Evolutionary conservation across 140 eudicot genomes (phyloP).

Genomic region (Oenanthe javanica): DNA sequence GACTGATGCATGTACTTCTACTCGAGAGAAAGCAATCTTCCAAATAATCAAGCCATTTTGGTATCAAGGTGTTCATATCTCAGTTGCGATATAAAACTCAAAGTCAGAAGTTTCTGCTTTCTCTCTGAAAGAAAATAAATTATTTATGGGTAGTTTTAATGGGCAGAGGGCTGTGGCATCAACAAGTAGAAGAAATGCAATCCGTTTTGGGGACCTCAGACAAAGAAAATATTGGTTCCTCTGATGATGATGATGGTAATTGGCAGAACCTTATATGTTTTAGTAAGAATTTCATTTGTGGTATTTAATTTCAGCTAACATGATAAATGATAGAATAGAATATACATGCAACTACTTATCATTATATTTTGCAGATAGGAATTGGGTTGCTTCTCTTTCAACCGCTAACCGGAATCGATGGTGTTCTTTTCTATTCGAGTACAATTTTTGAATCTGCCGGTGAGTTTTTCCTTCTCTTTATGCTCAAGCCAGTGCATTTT

Average conservation of each 20-base stretch:
- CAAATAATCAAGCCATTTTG: neutral
- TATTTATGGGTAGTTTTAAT: neutral
- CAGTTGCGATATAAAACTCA: neutral
- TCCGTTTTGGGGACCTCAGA: slow-evolving; percentile 67
- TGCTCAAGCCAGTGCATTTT: neutral
- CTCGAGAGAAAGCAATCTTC: neutral
- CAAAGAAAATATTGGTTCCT: slow-evolving; percentile 89
- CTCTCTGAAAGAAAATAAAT: neutral
- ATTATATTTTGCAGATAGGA: slow-evolving; percentile 57
- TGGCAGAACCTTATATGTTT: neutral
- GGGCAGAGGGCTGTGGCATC: slow-evolving; percentile 76
- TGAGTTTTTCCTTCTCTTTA: slow-evolving; percentile 9
- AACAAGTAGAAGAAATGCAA: slow-evolving; percentile 57
- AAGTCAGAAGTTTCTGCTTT: neutral
- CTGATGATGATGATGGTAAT: slow-evolving; percentile 43
- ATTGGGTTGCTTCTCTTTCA: slow-evolving; percentile 72
- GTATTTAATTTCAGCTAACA: neutral
- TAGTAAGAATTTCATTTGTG: neutral
- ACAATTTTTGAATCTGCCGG: slow-evolving; percentile 82
- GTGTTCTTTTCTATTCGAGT: slow-evolving; percentile 78
- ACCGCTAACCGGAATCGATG: slow-evolving; percentile 72
- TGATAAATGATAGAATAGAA: neutral
- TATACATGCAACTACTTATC: slow-evolving; percentile 2
- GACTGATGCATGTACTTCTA: neutral
- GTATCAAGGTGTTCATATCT: neutral